Base-by-base conservation (phyloP, 805 yeast species). In the Blastobotrys attinorum region DNA sequence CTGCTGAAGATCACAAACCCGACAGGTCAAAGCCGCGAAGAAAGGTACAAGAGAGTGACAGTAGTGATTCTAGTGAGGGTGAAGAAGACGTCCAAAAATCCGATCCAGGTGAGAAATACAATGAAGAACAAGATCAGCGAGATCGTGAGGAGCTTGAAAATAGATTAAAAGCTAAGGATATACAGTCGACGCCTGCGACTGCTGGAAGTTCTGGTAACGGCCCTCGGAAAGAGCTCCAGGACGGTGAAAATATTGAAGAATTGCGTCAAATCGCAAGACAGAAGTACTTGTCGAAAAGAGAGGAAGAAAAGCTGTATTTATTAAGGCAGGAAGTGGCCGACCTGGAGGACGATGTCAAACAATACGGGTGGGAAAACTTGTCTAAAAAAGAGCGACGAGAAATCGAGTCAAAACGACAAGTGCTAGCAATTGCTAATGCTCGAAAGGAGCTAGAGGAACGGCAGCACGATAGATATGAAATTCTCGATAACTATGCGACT, bases 401-500 rank as follows among this genome's bases (percentile, higher is more conserved):
- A 39, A 70, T 75, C 40, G 60, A 60, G 17, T 62, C 71, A 47
- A 79, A 80, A 47, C 66, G 74, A 32, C 73, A 76, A 45, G 59
- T 79, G 1, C 56, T 76, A 10, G 59, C 64, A 1, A 56, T 76
- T 23, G 66, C 74, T 15, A 54, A 65, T 21, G 72, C 71, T 45
- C 53, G 73, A 22, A 55, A 60, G 48, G 61, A 59, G 4, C 52
- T 50, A 3, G 61, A 53, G 4, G 48, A 52, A 22, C 47, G 46
- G 16, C 73, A 67, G 4, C 47, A 46, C n/a, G 73, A 67, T 4
- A 11, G 29, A 8, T 82, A 77, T 49, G 58, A 65, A 17, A 50
- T 81, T 15, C 87, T 84, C 1, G 76, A 73, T 31, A 86, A 78
- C 40, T 71, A 72, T 48, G 47, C 71, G n/a, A 73, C 72, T 2